These are phyloP conservation scores for Lophiostoma macrostomum DNA, from an alignment of 495 filamentous ascomycete genomes.

Conservation along the genomic window DNA sequence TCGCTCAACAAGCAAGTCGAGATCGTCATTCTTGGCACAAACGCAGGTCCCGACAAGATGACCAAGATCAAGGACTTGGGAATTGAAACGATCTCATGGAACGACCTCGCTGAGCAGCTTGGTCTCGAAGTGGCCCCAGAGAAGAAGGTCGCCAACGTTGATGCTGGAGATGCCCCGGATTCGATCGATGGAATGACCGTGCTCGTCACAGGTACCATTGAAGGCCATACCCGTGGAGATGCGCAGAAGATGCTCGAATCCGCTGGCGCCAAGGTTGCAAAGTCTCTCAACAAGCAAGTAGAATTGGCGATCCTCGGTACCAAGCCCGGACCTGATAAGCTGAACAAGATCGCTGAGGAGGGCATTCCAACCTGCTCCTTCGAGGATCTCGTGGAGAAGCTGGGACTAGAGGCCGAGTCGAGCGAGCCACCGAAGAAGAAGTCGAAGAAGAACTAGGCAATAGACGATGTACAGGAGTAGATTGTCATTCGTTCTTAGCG, in stretches of 20 bases:
- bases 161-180: slow-evolving; percentile 13
- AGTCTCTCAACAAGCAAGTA: slow-evolving; percentile 24
- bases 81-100: slow-evolving; percentile 20
- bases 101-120: slow-evolving; percentile 16
- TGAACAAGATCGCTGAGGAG: slow-evolving; percentile 14
- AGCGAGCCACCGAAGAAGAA: slow-evolving; percentile 26
- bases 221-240: slow-evolving; percentile 9
- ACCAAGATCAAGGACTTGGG: slow-evolving; percentile 18
- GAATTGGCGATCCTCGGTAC: slow-evolving; percentile 19
- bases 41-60: slow-evolving; percentile 20
- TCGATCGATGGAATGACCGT: slow-evolving; percentile 21
- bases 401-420: slow-evolving; percentile 13
- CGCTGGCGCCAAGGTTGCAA: slow-evolving; percentile 16
- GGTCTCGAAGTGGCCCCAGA: slow-evolving; percentile 14
- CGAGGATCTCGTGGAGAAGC: slow-evolving; percentile 14
- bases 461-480: no score
- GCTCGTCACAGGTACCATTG: slow-evolving; percentile 17
- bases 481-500: no score
- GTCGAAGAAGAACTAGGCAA: slow-evolving; percentile 13
- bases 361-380: slow-evolving; percentile 16
- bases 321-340: slow-evolving; percentile 22
- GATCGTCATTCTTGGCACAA: slow-evolving; percentile 17
- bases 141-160: slow-evolving; percentile 13
- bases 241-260: slow-evolving; percentile 21
- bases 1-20: slow-evolving; percentile 26